Evolutionary conservation across 2,329 filamentous ascomycete genomes (phyloP).

Genomic region (Dactylellina cionopaga): DNA sequence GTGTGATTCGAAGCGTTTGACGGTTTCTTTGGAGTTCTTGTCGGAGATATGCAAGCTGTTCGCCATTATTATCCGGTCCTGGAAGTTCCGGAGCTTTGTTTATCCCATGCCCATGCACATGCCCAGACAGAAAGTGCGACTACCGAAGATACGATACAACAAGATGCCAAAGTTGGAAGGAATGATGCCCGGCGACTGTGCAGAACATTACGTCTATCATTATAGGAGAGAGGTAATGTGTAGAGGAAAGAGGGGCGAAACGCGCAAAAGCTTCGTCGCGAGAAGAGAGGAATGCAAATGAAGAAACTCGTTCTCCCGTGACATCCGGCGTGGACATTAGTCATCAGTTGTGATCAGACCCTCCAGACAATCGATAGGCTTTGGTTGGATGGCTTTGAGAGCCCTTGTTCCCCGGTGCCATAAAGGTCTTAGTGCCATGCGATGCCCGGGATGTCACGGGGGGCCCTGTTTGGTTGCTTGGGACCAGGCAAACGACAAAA

Average conservation of each 20-base stretch:
- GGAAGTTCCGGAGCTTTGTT: slow-evolving; percentile 2
- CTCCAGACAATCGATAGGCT: slow-evolving; percentile 7
- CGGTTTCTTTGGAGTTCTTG: slow-evolving; percentile 53
- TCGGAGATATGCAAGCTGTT: slow-evolving; percentile 52
- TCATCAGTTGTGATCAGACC: slow-evolving; percentile 25
- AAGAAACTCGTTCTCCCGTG: slow-evolving; percentile 43
- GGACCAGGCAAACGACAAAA: slow-evolving; percentile 10
- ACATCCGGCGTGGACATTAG: slow-evolving; percentile 38
- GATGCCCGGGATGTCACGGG: no score
- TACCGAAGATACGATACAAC: slow-evolving; percentile 2
- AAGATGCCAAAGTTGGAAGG: no score
- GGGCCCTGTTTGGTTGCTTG: slow-evolving; percentile 26
- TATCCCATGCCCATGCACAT: slow-evolving; percentile 27
- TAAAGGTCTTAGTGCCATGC: slow-evolving; percentile 9
- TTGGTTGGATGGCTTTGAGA: slow-evolving; percentile 11
- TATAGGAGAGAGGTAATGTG: background rate
- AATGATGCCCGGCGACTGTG: no score
- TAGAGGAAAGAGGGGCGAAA: background rate
- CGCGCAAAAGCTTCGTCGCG: slow-evolving; percentile 7
- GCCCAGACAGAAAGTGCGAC: slow-evolving; percentile 2
- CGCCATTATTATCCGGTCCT: slow-evolving; percentile 44
- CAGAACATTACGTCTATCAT: no score
- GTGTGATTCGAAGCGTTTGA: slow-evolving; percentile 54
- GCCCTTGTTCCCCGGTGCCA: slow-evolving; percentile 24
- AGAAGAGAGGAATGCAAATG: no score